Base-by-base conservation (phyloP, 768 basidiomycete genomes). In the Podaxis sp. region DNA sequence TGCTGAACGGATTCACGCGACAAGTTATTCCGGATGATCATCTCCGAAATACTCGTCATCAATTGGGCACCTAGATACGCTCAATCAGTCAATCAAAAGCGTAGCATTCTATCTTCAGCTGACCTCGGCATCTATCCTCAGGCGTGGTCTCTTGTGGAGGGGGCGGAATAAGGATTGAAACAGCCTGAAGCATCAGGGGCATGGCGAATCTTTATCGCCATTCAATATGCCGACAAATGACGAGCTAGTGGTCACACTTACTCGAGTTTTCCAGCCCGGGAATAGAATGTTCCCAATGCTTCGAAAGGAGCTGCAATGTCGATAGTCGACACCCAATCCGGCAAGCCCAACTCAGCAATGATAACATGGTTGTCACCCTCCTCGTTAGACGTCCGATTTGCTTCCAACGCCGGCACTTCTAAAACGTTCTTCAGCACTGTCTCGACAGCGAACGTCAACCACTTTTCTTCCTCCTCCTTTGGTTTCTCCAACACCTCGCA, bases 261-360 rank as follows among this genome's bases (percentile, higher is more conserved):
- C 87, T 87, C 82, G n/a, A 78, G 66, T 60, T 83, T 84, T 22
- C 85, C 87, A 38, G 75, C 75, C 37, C 77, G 75, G 3, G 83
- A 82, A 65, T 90, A 89, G 57, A 86, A 85, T 3, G 80, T 75
- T 1, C 84, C 90, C 3, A 91, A 77, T 0, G 87, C 84, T 66
- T 89, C 88, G 37, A 91, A 77, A 1, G 88, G 89, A 10, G 87
- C 86, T 20, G 84, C 87, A 26, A 91, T 73, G 66, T 90, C 87
- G 22, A 81, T 79, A 60, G 76, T 79, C 8, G 78, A 76, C 52
- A 82, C 82, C 90, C 89, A 90, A 20, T 69, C 63, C 1, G 90
- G 89, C 55, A 90, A 66, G 13, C 79, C 78, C 22, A 91, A 75
- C 58, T 85, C 84, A 0, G 82, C 76, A 10, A 84, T 76, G 38